Evolutionary conservation across 2,329 filamentous ascomycete species (phyloP).

Genomic region (Pseudogymnoascus sp.): DNA sequence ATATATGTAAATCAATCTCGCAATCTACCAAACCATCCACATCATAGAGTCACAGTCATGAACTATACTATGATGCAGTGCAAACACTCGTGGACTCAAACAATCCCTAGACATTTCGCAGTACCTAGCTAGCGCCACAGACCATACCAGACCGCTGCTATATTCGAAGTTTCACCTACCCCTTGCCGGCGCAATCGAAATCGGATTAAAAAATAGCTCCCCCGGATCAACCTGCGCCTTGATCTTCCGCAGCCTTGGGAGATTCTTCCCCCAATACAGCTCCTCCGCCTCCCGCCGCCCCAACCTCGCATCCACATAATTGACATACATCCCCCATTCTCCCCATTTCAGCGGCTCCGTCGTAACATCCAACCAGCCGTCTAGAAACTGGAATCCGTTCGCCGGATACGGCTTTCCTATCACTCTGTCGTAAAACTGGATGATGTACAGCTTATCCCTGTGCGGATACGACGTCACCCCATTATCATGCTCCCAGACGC

Average conservation of each 20-base stretch:
- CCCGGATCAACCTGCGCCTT: background rate
- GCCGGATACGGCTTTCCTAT: constrained; percentile 26
- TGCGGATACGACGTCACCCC: constrained; percentile 55
- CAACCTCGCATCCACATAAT: background rate
- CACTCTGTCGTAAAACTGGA: constrained; percentile 52
- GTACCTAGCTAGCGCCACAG: background rate
- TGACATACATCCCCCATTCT: background rate
- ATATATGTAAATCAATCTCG: background rate
- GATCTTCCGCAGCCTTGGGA: background rate
- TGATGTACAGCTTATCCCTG: constrained; percentile 54
- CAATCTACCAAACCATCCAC: background rate
- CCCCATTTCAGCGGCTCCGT: background rate
- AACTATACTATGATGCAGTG: background rate
- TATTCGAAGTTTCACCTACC: background rate
- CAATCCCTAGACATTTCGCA: background rate
- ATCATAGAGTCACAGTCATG: background rate
- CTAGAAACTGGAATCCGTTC: background rate
- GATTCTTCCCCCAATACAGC: background rate
- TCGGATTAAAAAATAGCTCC: background rate
- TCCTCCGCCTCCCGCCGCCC: background rate
- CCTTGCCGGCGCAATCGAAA: background rate
- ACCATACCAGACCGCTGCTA: background rate
- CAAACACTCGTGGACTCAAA: background rate
- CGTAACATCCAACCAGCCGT: background rate
- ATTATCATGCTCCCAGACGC: constrained; percentile 21